These are phyloP conservation scores for Hymenoscyphus fraxineus DNA, from an alignment of 2,329 filamentous ascomycete species.

Conservation along the genomic window DNA sequence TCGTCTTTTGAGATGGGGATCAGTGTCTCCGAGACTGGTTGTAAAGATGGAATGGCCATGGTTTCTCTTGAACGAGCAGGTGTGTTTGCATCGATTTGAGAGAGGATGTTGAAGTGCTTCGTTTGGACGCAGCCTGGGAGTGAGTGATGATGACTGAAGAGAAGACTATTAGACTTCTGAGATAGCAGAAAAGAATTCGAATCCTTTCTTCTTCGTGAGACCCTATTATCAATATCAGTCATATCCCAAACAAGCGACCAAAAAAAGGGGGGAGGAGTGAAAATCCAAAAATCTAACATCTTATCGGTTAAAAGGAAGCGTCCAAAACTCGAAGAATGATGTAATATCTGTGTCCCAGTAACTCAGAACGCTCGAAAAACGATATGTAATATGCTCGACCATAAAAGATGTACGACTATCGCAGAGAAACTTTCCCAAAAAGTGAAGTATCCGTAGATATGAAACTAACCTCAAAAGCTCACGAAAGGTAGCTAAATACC, in stretches of 20 bases:
- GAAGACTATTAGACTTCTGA: constrained; percentile 21
- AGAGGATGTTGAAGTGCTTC: constrained; percentile 12
- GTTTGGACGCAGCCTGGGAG: constrained; percentile 8
- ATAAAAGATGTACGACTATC: neutral
- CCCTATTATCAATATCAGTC: constrained; percentile 3
- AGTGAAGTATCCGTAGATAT: neutral
- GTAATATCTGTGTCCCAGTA: neutral
- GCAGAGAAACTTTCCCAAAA: neutral
- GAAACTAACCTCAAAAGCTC: constrained; percentile 1
- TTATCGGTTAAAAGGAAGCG: neutral
- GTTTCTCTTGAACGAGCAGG: constrained; percentile 12
- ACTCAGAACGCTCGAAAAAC: neutral
- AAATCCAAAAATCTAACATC: neutral
- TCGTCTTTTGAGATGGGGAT: constrained; percentile 5
- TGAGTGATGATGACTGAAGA: constrained; percentile 19
- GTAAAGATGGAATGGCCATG: neutral
- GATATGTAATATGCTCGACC: neutral
- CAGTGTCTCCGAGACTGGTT: neutral
- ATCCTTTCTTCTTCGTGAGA: constrained; percentile 14
- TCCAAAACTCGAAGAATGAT: neutral
- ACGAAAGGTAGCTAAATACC: constrained; percentile 3
- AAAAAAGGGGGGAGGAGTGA: neutral
- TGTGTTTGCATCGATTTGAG: constrained; percentile 18
- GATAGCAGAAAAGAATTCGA: constrained; percentile 16
- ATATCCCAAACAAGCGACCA: neutral